Conservation (phyloP, 768 basidiomycete genomes). For the Rhodotorula kratochvilovae region DNA sequence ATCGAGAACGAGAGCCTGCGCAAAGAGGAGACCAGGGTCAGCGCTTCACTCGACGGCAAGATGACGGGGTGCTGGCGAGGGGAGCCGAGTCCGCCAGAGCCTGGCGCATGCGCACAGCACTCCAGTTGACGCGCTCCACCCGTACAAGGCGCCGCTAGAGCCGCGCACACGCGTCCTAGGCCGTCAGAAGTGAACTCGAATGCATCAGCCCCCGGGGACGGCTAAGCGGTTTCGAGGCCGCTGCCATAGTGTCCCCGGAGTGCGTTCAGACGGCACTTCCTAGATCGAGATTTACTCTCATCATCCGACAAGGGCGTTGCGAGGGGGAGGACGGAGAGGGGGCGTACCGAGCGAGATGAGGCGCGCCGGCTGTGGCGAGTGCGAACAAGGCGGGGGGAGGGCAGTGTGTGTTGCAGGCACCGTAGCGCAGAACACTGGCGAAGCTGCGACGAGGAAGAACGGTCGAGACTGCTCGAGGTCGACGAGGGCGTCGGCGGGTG, state of each 20-base stretch:
- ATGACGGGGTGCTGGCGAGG: neutral
- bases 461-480: no score
- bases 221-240: neutral
- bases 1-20: neutral
- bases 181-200: slow-evolving; percentile 6
- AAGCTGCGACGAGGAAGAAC: no score
- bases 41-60: neutral
- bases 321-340: neutral
- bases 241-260: neutral
- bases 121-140: neutral
- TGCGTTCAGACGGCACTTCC: slow-evolving; percentile 30
- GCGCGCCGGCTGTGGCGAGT: no score
- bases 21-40: neutral
- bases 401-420: no score
- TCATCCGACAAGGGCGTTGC: slow-evolving; percentile 9
- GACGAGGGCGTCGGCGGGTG: no score
- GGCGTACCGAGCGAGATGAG: neutral
- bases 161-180: neutral
- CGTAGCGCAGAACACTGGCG: no score
- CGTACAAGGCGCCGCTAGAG: no score
- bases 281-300: slow-evolving; percentile 5
- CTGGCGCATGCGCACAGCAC: neutral
- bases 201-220: neutral
- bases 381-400: no score
- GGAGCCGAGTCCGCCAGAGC: neutral